Base-by-base conservation (phyloP, 1,284 basidiomycete genomes). In the Ganoderma sinense region DNA sequence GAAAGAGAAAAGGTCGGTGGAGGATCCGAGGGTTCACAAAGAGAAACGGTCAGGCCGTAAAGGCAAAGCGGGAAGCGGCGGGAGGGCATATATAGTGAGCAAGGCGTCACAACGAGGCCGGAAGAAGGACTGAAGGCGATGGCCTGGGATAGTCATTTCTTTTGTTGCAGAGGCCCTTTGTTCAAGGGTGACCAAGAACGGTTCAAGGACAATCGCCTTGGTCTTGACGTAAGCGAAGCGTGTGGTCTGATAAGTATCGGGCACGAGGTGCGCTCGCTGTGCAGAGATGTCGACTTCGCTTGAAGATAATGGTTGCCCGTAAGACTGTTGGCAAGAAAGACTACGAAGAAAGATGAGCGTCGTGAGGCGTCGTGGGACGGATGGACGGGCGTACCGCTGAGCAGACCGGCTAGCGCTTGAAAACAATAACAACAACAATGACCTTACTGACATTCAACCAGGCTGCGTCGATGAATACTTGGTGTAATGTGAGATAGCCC, bases 141-240 rank as follows among this genome's bases (percentile, higher is more conserved):
- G 48, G 33, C 45, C 73, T 66, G 33, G 64, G 65, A 73, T 70
- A 66, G 66, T 65, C 48, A 61, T 59, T 75, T 73, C 74, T 76
- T 76, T 76, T 75, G 74, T 76, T 65, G 48, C 48, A 51, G 23
- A 66, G 48, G 31, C 43, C 48, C 61, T 56, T 68, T 69, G 72
- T 75, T 75, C 48, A 23, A 26, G 75, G 75, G 74, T 69, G 68
- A 69, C 73, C 62, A 18, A 60, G 68, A 72, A 66, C 18, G 73
- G 73, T 64, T 71, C 55, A 75, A 75, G 68, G 70, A 69, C 73
- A 72, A 69, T 73, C 41, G 62, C 23, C 20, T 41, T 53, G 26
- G 67, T 33, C 48, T 23, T 69, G 63, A 65, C 67, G 64, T 40
- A 65, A 60, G 39, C 48, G 48, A 51, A 23, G 36, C 59, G 23